Base-by-base conservation (phyloP, 2,329 filamentous ascomycete species). In the Aspergillus melleus region DNA sequence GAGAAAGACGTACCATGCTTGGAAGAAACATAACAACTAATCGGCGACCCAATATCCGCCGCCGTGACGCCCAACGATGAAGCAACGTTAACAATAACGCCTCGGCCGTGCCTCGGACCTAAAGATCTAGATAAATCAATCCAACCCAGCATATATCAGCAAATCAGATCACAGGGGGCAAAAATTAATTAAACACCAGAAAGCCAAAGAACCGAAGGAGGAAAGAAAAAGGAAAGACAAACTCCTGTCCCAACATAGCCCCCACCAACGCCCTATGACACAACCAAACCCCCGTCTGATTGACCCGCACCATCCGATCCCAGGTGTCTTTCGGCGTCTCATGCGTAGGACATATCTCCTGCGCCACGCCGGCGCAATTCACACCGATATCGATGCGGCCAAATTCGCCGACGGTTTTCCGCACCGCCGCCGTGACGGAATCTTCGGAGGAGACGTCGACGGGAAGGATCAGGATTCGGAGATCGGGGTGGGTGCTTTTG, bases 231-330 rank as follows among this genome's bases (percentile, higher is more conserved):
- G 14, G 14, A 20, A 44, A 39, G 4, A 64, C 64, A 22, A 53
- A 69, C 68, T 70, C 68, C 53, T 72, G 70, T 16, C 58, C 62
- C 39, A 68, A 11, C 67, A 70, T 68, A 52, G 71, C 69, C 44
- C 64, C 62, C 26, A 73, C 64, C 69, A 87, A 76, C 46, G 83
- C 84, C 54, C 78, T 76, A 65, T 86, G 82, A 62, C 84, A 86
- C 24, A 84, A 73, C 79, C 83, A 86, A 0, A 87, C 80, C 4
- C 84, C 85, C 49, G 80, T 80, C 22, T 85, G 75, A 61, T 88
- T 84, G 50, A 86, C 72, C 58, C 80, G 77, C 3, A 86, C 64
- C 1, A 86, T 76, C 6, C 76, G 74, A 44, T 80, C 68, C 77
- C 83, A 87, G 49, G 84, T 81, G 1, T 75, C 74, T 53, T 81